Evolutionary conservation across 1,284 basidiomycete species (phyloP), one percentile per base, ranked within the genome.

Genomic region (Ustilago esculenta): DNA sequence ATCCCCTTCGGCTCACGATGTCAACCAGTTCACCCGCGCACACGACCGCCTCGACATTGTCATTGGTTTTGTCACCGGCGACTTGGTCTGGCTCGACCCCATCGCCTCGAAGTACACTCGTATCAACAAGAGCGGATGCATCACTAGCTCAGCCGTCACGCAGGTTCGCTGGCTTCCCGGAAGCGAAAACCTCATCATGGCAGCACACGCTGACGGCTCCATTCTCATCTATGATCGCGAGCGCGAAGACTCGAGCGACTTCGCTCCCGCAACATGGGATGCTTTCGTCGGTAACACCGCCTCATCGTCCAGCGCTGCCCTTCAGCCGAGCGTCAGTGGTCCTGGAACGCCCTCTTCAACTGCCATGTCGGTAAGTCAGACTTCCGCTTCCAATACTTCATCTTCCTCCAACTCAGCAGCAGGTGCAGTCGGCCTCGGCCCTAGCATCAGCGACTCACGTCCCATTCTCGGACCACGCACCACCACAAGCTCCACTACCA

Each of bases 51-150:
- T 98, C 34, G 96, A 98, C 79, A 86, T 97, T 11, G 86, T 98
- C 52, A 90, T 98, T 73, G 95, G 95, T 2, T 98, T 98, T 80
- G 87, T 86, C 67, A 90, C 92, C 0, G 95, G 95, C 14, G 95
- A 98, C 82, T 85, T 98, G 21, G 84, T 98, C 46, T 72, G 72
- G 68, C 25, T 79, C 89, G 92, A 94, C 80, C 91, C 92, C 43
- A 89, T 92, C 76, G 87, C 87, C 43, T 90, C 87, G 34, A 89
- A 91, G 37, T 98, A 97, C 79, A 88, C 87, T 8, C 90, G 94
- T 23, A 85, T 97, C 50, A 98, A 98, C 84, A 97, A 97, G 81
- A 89, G 90, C 82, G 92, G 92, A 15, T 87, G 88, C 67, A 89
- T 94, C 61, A 88, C 90, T 72, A 87, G 85, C 59, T 90, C 90